These are phyloP conservation scores for Boletus edulis DNA, from an alignment of 768 basidiomycete species.

Conservation along the genomic window DNA sequence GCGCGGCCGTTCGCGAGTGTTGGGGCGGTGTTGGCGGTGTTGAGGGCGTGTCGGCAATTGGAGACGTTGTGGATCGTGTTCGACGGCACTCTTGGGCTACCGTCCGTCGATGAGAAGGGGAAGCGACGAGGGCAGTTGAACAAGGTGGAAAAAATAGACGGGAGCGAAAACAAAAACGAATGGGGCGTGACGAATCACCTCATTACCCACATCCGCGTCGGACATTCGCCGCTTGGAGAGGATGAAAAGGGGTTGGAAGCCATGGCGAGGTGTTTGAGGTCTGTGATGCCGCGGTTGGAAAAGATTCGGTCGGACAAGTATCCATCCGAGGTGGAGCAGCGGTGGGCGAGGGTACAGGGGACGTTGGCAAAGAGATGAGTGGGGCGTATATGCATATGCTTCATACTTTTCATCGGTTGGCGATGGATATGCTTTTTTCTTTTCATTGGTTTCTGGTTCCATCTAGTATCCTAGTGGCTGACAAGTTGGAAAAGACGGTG, in stretches of 20 bases:
- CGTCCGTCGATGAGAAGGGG: not conserved
- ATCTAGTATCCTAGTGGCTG: too few relatives aligned
- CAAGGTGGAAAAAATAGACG: not conserved
- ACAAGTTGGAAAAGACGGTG: too few relatives aligned
- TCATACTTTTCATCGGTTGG: not conserved
- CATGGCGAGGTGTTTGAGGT: conserved; percentile 15
- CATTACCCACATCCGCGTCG: conserved; percentile 18
- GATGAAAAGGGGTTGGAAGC: not conserved
- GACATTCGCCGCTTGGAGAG: conserved; percentile 24
- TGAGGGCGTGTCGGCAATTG: conserved; percentile 18
- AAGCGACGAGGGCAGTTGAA: not conserved
- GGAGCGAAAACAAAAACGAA: not conserved
- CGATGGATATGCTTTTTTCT: too few relatives aligned
- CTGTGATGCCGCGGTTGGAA: conserved; percentile 25
- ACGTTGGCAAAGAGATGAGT: conserved; percentile 4
- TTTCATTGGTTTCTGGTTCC: too few relatives aligned
- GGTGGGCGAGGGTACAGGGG: conserved; percentile 12
- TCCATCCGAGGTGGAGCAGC: conserved; percentile 10
- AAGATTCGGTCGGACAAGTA: conserved; percentile 14
- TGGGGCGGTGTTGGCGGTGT: conserved; percentile 16
- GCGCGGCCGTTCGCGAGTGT: conserved; percentile 18
- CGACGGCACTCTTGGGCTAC: conserved; percentile 14
- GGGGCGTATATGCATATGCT: not conserved
- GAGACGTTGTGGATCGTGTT: conserved; percentile 21
- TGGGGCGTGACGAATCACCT: conserved; percentile 19